Base-by-base conservation (phyloP, 2,329 filamentous ascomycete species). In the Venturia aucupariae region DNA sequence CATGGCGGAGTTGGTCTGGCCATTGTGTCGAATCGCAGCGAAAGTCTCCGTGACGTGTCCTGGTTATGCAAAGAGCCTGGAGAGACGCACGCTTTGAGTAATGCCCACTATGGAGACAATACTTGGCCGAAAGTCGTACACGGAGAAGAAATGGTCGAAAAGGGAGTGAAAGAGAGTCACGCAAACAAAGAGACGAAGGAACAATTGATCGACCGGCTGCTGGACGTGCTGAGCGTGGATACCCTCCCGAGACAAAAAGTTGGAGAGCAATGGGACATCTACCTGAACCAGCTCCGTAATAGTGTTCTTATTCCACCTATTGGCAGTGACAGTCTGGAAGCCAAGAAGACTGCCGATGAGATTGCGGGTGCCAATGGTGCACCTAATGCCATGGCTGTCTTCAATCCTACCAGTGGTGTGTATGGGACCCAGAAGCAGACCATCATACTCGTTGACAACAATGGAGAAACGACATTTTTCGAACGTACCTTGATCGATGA, bases 391-490 rank as follows among this genome's bases (percentile, higher is more conserved):
- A 62, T 22, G 60, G 66, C 60, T 39, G 57, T 62, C 73, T 70
- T 66, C 61, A 71, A 70, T 67, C 74, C 68, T 75, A 81, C 70
- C 67, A 77, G 75, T 64, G 82, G 82, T 0, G 73, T 80, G 8
- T 88, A 88, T 70, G 86, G 85, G 0, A 88, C 86, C 2, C 83
- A 86, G 70, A 85, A 85, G 72, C 85, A 88, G 71, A 85, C 83
- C 0, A 75, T 88, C 8, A 75, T 88, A 2, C 72, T 88, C 17
- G 83, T 86, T 24, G 76, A 81, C 68, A 74, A 75, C 38, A 70
- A 80, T n/a, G 84, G 84, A 2, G 78, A 79, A 63, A 79, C 86
- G 42, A 82, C 79, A n/a, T 88, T 84, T 69, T 77, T 86, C 41
- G 86, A 88, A 72, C 76, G 85, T 64, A 86, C 84, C 22, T 71